phyloP scores from a whole-genome alignment of 306 rosid species.

The Rubus idaeus region DNA sequence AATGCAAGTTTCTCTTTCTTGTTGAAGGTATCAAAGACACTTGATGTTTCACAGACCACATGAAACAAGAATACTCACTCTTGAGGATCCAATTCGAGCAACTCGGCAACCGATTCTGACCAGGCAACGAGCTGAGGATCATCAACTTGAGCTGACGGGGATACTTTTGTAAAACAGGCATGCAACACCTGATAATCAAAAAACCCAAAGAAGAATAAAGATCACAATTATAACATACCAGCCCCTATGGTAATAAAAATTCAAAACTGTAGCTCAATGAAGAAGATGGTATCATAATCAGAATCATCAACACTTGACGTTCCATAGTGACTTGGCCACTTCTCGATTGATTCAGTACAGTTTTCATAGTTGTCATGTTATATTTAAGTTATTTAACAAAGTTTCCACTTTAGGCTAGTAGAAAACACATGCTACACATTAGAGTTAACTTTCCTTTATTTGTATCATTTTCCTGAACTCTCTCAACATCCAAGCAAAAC shows the following conservation, averaged over 20 bases:
- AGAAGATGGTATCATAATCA: not conserved
- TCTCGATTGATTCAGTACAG: not conserved
- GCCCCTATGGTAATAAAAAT: not conserved
- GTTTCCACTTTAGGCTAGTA: not conserved
- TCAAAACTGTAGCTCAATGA: not conserved
- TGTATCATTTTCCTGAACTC: too few relatives aligned
- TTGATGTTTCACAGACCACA: slow-evolving; percentile 9
- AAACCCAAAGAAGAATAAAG: not conserved
- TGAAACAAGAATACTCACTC: slow-evolving; percentile 56
- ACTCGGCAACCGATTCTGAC: slow-evolving; percentile 68
- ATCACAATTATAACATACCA: not conserved
- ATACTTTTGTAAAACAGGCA: slow-evolving; percentile 80
- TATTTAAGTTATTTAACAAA: too few relatives aligned
- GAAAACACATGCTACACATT: not conserved
- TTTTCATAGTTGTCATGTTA: not conserved
- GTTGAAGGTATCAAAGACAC: slow-evolving; percentile 2
- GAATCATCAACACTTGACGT: not conserved
- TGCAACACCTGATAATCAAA: slow-evolving; percentile 65
- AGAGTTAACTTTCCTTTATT: too few relatives aligned
- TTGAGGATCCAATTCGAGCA: slow-evolving; percentile 73
- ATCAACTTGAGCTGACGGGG: slow-evolving; percentile 68
- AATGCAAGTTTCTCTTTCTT: not conserved
- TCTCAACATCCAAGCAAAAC: too few relatives aligned
- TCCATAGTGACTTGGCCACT: not conserved
- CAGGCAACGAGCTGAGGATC: slow-evolving; percentile 89